phyloP scores from a whole-genome alignment of 306 rosid species.

The Potentilla sterilis region DNA sequence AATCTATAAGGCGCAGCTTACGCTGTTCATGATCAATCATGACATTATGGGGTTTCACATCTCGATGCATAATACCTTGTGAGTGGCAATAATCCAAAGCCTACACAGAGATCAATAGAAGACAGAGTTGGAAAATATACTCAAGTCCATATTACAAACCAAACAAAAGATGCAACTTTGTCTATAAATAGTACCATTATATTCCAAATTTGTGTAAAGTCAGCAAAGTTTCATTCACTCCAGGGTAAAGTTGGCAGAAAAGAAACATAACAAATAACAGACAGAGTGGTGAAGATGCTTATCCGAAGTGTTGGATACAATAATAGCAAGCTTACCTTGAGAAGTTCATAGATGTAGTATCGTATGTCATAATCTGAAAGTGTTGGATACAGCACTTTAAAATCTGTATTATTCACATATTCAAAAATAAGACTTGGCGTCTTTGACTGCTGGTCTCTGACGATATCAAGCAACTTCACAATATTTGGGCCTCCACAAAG shows the following conservation, averaged over 20 bases:
- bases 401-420: constrained; percentile 85
- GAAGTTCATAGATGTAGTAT: constrained; percentile 77
- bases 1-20: constrained; percentile 46
- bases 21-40: constrained; percentile 50
- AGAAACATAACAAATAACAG: not conserved
- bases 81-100: constrained; percentile 51
- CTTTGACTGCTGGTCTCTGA: constrained; percentile 94
- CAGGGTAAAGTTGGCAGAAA: not conserved
- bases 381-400: constrained; percentile 87
- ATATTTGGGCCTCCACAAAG: constrained; percentile 92
- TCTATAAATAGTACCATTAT: not conserved
- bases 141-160: not conserved
- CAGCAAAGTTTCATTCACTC: not conserved
- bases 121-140: constrained; percentile 4
- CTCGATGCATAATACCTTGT: constrained; percentile 48
- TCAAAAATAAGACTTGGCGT: constrained; percentile 88
- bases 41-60: constrained; percentile 48
- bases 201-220: not conserved
- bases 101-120: constrained; percentile 17
- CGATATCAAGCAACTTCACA: constrained; percentile 88
- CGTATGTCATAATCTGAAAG: constrained; percentile 78
- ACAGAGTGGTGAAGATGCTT: not conserved
- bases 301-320: constrained; percentile 1
- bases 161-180: not conserved
- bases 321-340: constrained; percentile 56